A percentile compares a stretch with the other conserved stretches of the same genome.
phyloP scores from a whole-genome alignment of 1,284 basidiomycete species.

The Marasmius sp. region DNA sequence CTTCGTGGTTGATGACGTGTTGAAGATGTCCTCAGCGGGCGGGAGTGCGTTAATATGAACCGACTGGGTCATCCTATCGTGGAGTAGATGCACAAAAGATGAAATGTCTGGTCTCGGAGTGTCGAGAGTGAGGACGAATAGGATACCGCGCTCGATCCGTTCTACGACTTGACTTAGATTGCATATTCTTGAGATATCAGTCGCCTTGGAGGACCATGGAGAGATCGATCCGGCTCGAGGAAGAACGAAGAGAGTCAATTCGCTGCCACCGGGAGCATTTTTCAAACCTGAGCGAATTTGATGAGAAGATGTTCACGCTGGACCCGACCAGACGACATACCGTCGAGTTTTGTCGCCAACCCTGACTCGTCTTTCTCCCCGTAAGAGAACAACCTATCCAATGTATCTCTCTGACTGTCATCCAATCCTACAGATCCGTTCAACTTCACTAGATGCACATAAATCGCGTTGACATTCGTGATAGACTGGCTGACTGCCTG shows the following conservation, averaged over 20 bases:
- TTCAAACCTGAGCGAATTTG: neutral
- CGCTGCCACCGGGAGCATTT: neutral
- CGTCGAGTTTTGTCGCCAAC: neutral
- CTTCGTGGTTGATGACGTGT: slow-evolving; percentile 45
- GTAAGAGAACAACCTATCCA: neutral
- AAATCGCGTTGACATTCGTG: neutral
- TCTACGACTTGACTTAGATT: slow-evolving; percentile 62
- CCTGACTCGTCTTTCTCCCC: neutral
- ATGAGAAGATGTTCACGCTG: neutral
- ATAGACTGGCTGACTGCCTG: neutral
- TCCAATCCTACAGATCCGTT: neutral
- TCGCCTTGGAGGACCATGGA: slow-evolving; percentile 91
- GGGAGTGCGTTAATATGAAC: slow-evolving; percentile 60
- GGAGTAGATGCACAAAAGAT: slow-evolving; percentile 66
- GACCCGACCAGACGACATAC: neutral
- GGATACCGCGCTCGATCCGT: slow-evolving; percentile 72
- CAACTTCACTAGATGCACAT: neutral
- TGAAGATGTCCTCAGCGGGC: slow-evolving; percentile 65
- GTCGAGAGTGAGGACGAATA: slow-evolving; percentile 63
- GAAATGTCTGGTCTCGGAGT: slow-evolving; percentile 37
- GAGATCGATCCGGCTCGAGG: slow-evolving; percentile 84
- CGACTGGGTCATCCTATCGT: slow-evolving; percentile 96
- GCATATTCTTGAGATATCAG: slow-evolving; percentile 81
- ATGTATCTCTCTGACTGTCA: neutral
- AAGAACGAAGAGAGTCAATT: slow-evolving; percentile 61